Evolutionary conservation across 176 grass and related monocot species (phyloP), one percentile per base, ranked within the genome.

Genomic region (Alloteropsis semialata): DNA sequence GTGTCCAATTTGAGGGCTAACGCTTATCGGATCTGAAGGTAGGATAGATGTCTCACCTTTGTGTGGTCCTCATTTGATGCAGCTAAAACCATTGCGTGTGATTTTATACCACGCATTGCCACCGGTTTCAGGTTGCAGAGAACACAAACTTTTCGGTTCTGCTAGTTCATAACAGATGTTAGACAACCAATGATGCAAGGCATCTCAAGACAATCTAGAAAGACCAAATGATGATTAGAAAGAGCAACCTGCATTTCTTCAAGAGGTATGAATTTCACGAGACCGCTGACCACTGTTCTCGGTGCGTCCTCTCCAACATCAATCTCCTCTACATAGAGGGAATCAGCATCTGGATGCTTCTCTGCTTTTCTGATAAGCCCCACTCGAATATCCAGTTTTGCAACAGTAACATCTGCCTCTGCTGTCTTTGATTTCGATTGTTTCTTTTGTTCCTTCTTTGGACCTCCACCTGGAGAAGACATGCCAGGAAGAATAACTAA

Each of bases 41-140:
- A 60, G n/a, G 16, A 2, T 27, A 2, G 37, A 76, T 69, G 41
- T 2, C 67, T 86, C 87, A 99, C 96, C 63, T 94, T 93, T 10
- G 85, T 85, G 89, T 99, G 89, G 18, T 96, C 91, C 72, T 82
- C 91, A 67, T 93, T 96, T 10, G 96, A 99, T 79, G 96, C 93
- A 81, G 96, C 96, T 77, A 99, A 85, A 88, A 99, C 96, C 96
- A 99, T 96, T 5, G 93, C 93, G 83, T 93, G 93, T 71, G 93
- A 96, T 69, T 99, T 99, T 58, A 93, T 98, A 46, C 96, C 93
- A 0, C 91, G 87, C 96, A 96, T 99, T 54, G 93, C 91, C 57
- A 88, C 96, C 1, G 93, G 96, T 70, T 99, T 99, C 82, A 96
- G 73, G 89, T 99, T 99, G 74, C 96, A 99, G 65, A 96, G 83